These are phyloP conservation scores for Podosphaera fusca DNA, from an alignment of 2,329 filamentous ascomycete species.

Conservation along the genomic window DNA sequence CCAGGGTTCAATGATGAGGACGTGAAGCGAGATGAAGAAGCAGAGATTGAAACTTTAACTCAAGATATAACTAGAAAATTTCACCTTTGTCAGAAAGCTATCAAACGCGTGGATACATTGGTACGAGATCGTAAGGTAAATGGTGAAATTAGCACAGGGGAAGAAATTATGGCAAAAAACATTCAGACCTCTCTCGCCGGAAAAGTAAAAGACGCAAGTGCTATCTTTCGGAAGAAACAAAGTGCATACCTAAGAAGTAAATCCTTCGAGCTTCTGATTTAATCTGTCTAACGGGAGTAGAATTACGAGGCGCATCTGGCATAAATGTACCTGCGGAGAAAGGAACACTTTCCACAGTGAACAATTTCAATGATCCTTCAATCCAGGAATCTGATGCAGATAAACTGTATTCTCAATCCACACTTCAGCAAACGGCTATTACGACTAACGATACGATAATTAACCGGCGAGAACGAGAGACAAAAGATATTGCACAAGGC, in stretches of 20 bases:
- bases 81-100: constrained; percentile 71
- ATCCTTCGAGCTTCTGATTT: constrained; percentile 5
- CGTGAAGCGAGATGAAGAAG: constrained; percentile 65
- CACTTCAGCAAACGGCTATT: constrained; percentile 47
- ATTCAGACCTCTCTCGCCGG: constrained; percentile 80
- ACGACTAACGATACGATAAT: constrained; percentile 67
- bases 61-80: constrained; percentile 77
- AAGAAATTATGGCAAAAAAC: constrained; percentile 90
- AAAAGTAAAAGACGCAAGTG: constrained; percentile 76
- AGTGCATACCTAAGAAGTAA: constrained; percentile 85
- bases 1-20: constrained; percentile 94
- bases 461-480: constrained; percentile 80
- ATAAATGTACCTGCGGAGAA: constrained; percentile 31
- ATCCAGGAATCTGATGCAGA: constrained; percentile 86
- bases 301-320: constrained; percentile 51
- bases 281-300: constrained; percentile 20
- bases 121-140: constrained; percentile 56
- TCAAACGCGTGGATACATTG: constrained; percentile 72
- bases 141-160: constrained; percentile 52
- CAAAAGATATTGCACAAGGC: constrained; percentile 91
- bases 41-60: constrained; percentile 73
- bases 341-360: constrained; percentile 25
- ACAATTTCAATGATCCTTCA: constrained; percentile 57
- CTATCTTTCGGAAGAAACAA: constrained; percentile 89
- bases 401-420: constrained; percentile 72